A percentile compares a stretch with the other conserved stretches of the same genome.
phyloP scores from a whole-genome alignment of 371 early-diverging fungal genomes.

The Lichtheimia ramosa region DNA sequence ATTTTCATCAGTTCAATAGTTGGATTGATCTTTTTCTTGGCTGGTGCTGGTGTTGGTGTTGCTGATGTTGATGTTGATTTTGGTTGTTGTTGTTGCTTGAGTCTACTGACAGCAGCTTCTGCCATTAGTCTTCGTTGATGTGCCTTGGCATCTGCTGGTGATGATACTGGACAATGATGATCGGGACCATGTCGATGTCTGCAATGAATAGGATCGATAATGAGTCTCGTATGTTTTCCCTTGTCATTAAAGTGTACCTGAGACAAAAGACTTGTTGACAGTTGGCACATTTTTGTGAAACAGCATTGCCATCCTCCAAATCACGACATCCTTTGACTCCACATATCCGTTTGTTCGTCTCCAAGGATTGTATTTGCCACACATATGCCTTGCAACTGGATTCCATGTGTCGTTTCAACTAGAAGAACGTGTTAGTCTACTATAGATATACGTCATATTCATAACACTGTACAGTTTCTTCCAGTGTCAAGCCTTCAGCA shows the following conservation, averaged over 20 bases:
- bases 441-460: too few relatives aligned
- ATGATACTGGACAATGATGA: slow-evolving; percentile 2
- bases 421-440: not conserved
- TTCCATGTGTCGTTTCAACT: not conserved
- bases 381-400: not conserved
- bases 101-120: slow-evolving; percentile 5
- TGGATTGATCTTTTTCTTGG: slow-evolving; percentile 8
- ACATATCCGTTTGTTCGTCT: not conserved
- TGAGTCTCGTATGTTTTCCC: too few relatives aligned
- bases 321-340: slow-evolving; percentile 5
- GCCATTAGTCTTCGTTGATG: not conserved
- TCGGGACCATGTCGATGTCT: slow-evolving; percentile 5
- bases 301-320: slow-evolving; percentile 1
- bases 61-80: not conserved
- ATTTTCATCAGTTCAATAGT: slow-evolving; percentile 12
- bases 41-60: not conserved
- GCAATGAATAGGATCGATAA: too few relatives aligned
- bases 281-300: not conserved
- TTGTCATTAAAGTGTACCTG: not conserved
- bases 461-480: not conserved
- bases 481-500: not conserved
- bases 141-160: slow-evolving; percentile 4
- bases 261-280: slow-evolving; percentile 7
- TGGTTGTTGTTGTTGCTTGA: slow-evolving; percentile 4
- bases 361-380: not conserved